Evolutionary conservation across 208 protist genomes (phyloP).

Genomic region (Crithidia mellificae): DNA sequence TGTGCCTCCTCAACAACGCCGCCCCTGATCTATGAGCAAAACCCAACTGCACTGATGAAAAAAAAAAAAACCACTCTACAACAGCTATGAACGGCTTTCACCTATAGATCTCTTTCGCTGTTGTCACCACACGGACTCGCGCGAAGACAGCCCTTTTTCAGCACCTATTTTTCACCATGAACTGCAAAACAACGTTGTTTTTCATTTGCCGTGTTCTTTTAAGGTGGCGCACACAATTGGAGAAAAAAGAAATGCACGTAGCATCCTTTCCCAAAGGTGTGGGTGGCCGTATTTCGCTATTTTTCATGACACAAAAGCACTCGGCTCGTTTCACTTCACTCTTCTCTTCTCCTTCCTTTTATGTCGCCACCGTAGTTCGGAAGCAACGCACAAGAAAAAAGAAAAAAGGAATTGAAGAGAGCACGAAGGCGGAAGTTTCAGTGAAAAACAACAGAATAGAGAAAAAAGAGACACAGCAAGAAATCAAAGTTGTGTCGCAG

Average conservation of each 20-base stretch:
- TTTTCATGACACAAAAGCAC: neutral
- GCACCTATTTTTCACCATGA: neutral
- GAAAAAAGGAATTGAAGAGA: too few relatives aligned
- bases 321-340: neutral
- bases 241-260: neutral
- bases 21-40: too few relatives aligned
- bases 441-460: too few relatives aligned
- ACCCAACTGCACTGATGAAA: too few relatives aligned
- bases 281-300: conserved; percentile 1
- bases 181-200: neutral
- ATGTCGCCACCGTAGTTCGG: too few relatives aligned
- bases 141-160: neutral
- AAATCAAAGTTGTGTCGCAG: too few relatives aligned
- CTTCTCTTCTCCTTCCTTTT: neutral
- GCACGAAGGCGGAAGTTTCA: too few relatives aligned
- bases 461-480: too few relatives aligned
- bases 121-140: neutral
- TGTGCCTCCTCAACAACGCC: too few relatives aligned
- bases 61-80: neutral
- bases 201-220: neutral
- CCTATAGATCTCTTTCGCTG: too few relatives aligned
- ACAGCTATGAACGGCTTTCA: neutral
- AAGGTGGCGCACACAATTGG: conserved; percentile 8
- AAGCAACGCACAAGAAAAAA: too few relatives aligned
- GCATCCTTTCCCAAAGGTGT: neutral